phyloP scores from a whole-genome alignment of 2,329 filamentous ascomycete species.

The Trichophyton mentagrophytes region DNA sequence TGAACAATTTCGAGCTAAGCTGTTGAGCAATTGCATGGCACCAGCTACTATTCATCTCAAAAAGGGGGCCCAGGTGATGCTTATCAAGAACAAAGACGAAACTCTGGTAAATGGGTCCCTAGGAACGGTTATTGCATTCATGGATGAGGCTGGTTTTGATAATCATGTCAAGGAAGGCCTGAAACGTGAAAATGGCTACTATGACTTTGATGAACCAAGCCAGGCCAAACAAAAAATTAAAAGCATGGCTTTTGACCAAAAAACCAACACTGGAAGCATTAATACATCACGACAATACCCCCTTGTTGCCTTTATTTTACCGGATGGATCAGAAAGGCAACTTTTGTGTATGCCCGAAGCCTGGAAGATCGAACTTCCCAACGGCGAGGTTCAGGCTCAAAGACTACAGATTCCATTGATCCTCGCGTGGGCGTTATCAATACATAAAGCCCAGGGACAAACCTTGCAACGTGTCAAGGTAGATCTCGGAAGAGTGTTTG shows the following conservation, averaged over 20 bases:
- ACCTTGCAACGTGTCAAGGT: conserved; percentile 90
- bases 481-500: conserved; percentile 81
- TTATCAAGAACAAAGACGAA: conserved; percentile 99
- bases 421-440: conserved; percentile 89
- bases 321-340: conserved; percentile 62
- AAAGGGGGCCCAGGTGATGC: conserved; percentile 90
- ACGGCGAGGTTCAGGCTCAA: conserved; percentile 81
- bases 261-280: conserved; percentile 24
- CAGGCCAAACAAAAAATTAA: conserved; percentile 46
- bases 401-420: conserved; percentile 76
- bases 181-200: conserved; percentile 42
- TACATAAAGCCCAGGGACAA: conserved; percentile 95
- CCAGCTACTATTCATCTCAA: conserved; percentile 70
- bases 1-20: conserved; percentile 54
- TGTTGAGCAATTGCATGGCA: conserved; percentile 86
- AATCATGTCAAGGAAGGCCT: conserved; percentile 33
- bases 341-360: conserved; percentile 75
- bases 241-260: conserved; percentile 34
- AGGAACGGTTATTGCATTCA: conserved; percentile 72
- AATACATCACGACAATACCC: conserved; percentile 54
- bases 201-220: conserved; percentile 30
- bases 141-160: conserved; percentile 53
- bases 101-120: conserved; percentile 87
- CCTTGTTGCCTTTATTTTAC: conserved; percentile 67
- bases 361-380: conserved; percentile 97